These are phyloP conservation scores for Singerocomus inundabilis DNA, from an alignment of 1,284 basidiomycete genomes.

Conservation along the genomic window DNA sequence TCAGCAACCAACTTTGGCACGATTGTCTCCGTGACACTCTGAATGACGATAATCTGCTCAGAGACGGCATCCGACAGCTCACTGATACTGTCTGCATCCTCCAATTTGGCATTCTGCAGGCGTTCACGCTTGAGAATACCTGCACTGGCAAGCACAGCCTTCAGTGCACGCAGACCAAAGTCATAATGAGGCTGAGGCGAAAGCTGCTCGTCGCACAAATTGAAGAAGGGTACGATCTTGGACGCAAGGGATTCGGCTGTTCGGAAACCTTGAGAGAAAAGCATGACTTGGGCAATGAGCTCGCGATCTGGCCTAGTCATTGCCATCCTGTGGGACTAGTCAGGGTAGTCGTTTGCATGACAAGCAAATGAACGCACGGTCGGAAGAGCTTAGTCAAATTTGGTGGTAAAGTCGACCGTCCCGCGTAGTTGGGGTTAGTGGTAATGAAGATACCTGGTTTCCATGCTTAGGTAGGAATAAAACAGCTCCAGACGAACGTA, in stretches of 20 bases:
- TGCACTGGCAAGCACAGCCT: constrained; percentile 94
- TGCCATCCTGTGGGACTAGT: constrained; percentile 71
- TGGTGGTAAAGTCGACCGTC: constrained; percentile 94
- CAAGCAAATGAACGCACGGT: constrained; percentile 53
- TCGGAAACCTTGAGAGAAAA: constrained; percentile 99
- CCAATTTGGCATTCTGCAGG: constrained; percentile 50
- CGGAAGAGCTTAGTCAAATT: constrained; percentile 96
- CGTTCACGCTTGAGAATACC: constrained; percentile 97
- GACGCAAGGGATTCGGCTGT: constrained; percentile 94
- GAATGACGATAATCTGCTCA: constrained; percentile 97
- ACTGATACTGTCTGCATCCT: constrained; percentile 45
- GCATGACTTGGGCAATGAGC: constrained; percentile 98
- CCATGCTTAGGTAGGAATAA: constrained; percentile 10
- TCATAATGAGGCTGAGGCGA: constrained; percentile 99
- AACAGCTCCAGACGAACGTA: constrained; percentile 26
- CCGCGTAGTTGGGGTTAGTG: constrained; percentile 98
- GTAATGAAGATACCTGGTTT: constrained; percentile 87
- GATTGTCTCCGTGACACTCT: constrained; percentile 99
- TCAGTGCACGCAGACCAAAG: constrained; percentile 96
- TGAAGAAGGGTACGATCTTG: constrained; percentile 99
- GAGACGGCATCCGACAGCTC: constrained; percentile 70
- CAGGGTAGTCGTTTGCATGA: constrained; percentile 1
- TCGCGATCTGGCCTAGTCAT: constrained; percentile 99
- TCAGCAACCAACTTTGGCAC: constrained; percentile 98
- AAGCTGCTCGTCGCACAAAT: constrained; percentile 95